These are phyloP conservation scores for Blepharisma japonicum DNA, from an alignment of 73 alveolate genomes.

Conservation along the genomic window DNA sequence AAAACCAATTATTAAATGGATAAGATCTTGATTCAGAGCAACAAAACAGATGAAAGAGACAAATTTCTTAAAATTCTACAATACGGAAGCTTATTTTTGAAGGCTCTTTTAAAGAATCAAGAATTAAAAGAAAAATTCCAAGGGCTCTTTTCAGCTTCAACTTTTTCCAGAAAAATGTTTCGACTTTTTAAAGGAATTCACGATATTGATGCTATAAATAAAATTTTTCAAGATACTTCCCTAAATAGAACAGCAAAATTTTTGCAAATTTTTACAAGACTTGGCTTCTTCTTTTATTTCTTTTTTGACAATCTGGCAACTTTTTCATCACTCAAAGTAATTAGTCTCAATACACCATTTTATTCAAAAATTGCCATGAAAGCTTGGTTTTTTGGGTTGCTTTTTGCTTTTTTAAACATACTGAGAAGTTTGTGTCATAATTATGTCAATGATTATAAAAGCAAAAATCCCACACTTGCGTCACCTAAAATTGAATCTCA, in stretches of 20 bases:
- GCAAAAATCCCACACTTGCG: not conserved
- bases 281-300: not conserved
- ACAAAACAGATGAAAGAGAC: not conserved
- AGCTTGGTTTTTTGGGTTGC: not conserved
- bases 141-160: not conserved
- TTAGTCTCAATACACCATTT: not conserved
- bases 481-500: not conserved
- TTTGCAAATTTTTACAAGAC: not conserved
- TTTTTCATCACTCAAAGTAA: not conserved
- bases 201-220: not conserved
- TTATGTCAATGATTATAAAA: not conserved
- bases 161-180: slow-evolving; percentile 5
- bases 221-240: not conserved
- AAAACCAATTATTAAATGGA: not conserved
- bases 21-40: not conserved
- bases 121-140: not conserved
- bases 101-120: not conserved
- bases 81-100: not conserved
- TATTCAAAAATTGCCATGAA: not conserved
- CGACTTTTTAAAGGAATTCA: not conserved
- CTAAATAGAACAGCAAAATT: not conserved
- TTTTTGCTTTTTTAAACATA: not conserved
- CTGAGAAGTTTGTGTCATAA: not conserved
- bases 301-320: not conserved
- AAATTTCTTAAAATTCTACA: not conserved